Base-by-base conservation (phyloP, 345 rosid species). In the Eucalyptus virginea region DNA sequence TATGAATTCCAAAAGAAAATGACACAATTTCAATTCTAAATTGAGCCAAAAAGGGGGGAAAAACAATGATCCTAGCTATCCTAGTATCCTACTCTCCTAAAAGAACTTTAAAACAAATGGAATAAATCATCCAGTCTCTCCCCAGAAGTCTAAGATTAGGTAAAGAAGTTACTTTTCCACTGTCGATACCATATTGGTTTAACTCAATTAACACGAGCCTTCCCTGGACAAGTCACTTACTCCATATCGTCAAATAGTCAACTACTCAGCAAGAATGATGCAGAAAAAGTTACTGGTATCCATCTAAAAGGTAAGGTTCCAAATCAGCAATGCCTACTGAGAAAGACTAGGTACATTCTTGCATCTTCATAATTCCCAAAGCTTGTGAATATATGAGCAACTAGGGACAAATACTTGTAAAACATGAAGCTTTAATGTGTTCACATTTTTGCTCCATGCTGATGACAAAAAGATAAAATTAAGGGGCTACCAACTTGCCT, bases 401-500 rank as follows among this genome's bases (percentile, higher is more conserved):
- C 72, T 62, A 62, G 72, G 72, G 34, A 62, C 8, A 14, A 62
- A 30, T 30, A n/a, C 72, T 62, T 14, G 34, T 62, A 62, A 15
- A 16, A n/a, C 77, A 65, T 65, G 77, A 65, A 65, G 37, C 37
- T 65, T n/a, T 40, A 5, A 65, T 65, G 21, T 14, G 34, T n/a
- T 65, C 40, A 8, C 77, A 65, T 65, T n/a, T n/a, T 65, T 65
- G 77, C 77, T 65, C 37, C 11, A n/a, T 8, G 5, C 47, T 12
- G 47, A 77, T 40, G 12, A 77, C 28, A 11, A 37, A 77, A 77
- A 52, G 58, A 77, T 44, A 42, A 65, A 40, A 67, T 44, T 49
- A 88, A 86, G 62, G 48, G 65, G 62, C 81, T 62, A 62, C 40
- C 52, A 89, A 54, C 93, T 92, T 91, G 90, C 94, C 94, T 93